phyloP scores from a whole-genome alignment of 805 yeast species.

The Kazachstania psychrophila region DNA sequence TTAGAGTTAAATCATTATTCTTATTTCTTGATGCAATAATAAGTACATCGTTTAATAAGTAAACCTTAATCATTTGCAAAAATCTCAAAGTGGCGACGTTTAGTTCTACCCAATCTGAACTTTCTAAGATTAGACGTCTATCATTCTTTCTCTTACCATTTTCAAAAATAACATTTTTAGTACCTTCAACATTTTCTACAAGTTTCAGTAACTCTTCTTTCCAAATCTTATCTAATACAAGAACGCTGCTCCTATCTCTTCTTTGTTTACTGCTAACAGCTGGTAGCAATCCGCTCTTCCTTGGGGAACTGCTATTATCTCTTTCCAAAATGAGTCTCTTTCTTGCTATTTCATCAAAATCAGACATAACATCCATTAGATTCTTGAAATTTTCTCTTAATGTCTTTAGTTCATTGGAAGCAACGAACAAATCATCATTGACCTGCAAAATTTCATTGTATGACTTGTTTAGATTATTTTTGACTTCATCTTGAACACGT shows the following conservation, averaged over 20 bases:
- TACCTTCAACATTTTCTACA: slow-evolving; percentile 80
- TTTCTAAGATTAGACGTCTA: slow-evolving; percentile 69
- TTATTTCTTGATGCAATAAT: slow-evolving; percentile 60
- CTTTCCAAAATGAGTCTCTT: slow-evolving; percentile 42
- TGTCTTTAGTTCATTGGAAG: slow-evolving; percentile 54
- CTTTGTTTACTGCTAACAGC: slow-evolving; percentile 12
- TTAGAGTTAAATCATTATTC: slow-evolving; percentile 48
- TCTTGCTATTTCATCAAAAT: slow-evolving; percentile 54
- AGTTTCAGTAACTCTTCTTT: slow-evolving; percentile 57
- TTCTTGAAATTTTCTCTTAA: slow-evolving; percentile 54
- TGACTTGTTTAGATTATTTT: slow-evolving; percentile 50
- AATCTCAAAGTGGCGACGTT: slow-evolving; percentile 81
- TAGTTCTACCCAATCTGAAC: slow-evolving; percentile 79
- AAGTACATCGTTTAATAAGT: slow-evolving; percentile 67
- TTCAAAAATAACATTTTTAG: slow-evolving; percentile 29
- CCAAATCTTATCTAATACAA: slow-evolving; percentile 76
- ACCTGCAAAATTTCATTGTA: slow-evolving; percentile 53
- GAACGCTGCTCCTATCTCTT: slow-evolving; percentile 58
- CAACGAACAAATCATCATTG: slow-evolving; percentile 49
- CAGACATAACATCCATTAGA: slow-evolving; percentile 48
- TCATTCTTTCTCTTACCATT: slow-evolving; percentile 30
- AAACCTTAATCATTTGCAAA: slow-evolving; percentile 63
- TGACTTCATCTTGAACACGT: slow-evolving; percentile 48
- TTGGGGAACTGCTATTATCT: neutral
- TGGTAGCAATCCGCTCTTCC: slow-evolving; percentile 14